Base-by-base conservation (phyloP, 2,329 filamentous ascomycete genomes). In the Acrocalymma vagum region DNA sequence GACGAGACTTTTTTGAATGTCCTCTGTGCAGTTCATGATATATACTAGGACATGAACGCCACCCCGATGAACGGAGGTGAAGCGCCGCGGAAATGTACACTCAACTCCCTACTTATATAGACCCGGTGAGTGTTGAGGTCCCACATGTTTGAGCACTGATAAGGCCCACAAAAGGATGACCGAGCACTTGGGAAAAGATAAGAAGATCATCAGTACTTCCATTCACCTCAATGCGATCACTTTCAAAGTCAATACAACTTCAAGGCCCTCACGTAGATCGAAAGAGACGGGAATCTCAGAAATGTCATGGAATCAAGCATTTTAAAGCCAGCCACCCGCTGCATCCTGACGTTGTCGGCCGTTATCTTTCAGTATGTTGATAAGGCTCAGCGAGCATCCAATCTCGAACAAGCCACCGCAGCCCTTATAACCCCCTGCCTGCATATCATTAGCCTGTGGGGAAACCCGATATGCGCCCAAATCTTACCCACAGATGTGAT, bases 61-160 rank as follows among this genome's bases (percentile, higher is more conserved):
- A n/a, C n/a, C n/a, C n/a, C n/a, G n/a, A n/a, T n/a, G n/a, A 21
- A 31, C 15, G 14, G 14, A 17, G 31, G 15, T 13, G 3, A 28
- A 10, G 42, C 13, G 28, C 53, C 53, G 51, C 51, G 51, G 51
- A 57, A 42, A 52, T 51, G 33, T 25, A n/a, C n/a, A n/a, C n/a
- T n/a, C n/a, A n/a, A 22, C 9, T 24, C 31, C 27, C 24, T 25
- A 20, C 45, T 42, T 36, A 42, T 51, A 42, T 37, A 32, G 18
- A 16, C 15, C 18, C 23, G 23, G 6, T 17, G 31, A 9, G 29
- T 33, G 24, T 27, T 43, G 21, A 29, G 30, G 30, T 27, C 14
- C 20, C 15, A 14, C 13, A n/a, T n/a, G n/a, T n/a, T n/a, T n/a
- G n/a, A n/a, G n/a, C 36, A 29, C 48, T 51, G 53, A 53, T 49